Conservation (phyloP, 2,329 filamentous ascomycete species). For the Diatrype stigma region DNA sequence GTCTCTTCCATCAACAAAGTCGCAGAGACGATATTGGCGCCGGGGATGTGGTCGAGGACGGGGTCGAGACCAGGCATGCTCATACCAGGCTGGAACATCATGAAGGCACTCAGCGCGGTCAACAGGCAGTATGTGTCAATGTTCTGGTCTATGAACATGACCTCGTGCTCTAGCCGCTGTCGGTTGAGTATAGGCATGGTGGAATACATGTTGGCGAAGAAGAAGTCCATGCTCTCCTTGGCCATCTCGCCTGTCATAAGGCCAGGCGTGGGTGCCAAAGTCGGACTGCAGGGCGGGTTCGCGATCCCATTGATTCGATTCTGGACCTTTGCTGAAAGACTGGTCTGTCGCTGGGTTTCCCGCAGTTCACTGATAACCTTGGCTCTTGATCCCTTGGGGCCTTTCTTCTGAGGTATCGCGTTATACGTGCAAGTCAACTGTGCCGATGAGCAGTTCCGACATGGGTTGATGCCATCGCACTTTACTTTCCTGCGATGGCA, state of each 20-base stretch:
- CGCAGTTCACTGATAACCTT: conserved; percentile 73
- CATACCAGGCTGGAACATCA: conserved; percentile 68
- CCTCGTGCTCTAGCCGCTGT: conserved; percentile 53
- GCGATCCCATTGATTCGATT: conserved; percentile 54
- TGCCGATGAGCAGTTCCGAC: conserved; percentile 65
- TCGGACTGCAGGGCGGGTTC: conserved; percentile 42
- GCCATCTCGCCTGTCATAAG: conserved; percentile 59
- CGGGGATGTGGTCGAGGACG: conserved; percentile 52
- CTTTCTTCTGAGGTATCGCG: conserved; percentile 71
- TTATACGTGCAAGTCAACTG: conserved; percentile 69
- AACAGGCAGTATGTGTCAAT: conserved; percentile 62
- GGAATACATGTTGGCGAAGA: conserved; percentile 63
- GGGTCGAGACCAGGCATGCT: conserved; percentile 53
- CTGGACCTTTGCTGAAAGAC: conserved; percentile 58
- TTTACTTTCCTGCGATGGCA: conserved; percentile 73
- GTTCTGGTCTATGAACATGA: conserved; percentile 57
- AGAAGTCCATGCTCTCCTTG: conserved; percentile 64
- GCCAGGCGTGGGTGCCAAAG: conserved; percentile 52
- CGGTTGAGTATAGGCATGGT: conserved; percentile 61
- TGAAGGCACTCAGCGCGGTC: conserved; percentile 61
- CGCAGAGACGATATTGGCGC: conserved; percentile 59
- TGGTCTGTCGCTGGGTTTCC: conserved; percentile 63
- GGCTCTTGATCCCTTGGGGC: conserved; percentile 68
- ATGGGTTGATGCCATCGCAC: conserved; percentile 67
- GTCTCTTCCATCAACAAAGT: conserved; percentile 65